Conservation (phyloP, 2,329 filamentous ascomycete species). For the Amylocarpus encephaloides region DNA sequence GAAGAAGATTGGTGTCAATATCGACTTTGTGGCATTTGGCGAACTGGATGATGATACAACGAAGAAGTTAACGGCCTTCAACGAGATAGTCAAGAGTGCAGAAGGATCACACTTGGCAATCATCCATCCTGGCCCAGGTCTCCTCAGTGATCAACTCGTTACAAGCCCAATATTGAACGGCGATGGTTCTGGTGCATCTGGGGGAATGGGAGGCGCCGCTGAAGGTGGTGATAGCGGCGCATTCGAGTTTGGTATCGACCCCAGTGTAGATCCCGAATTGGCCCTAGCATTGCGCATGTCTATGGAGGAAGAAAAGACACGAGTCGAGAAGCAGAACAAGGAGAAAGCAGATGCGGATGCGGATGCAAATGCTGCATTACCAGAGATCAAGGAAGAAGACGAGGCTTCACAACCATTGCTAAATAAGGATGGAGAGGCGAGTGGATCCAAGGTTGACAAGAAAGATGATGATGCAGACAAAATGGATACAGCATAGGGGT, state of each 20-base stretch:
- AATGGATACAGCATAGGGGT: conserved; percentile 77
- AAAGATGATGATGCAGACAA: conserved; percentile 58
- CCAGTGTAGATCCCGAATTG: conserved; percentile 84
- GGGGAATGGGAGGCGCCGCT: conserved; percentile 43
- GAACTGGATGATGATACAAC: conserved; percentile 85
- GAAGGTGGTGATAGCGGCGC: conserved; percentile 52
- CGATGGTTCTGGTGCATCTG: conserved; percentile 58
- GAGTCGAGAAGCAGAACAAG: conserved; percentile 78
- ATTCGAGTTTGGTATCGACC: conserved; percentile 87
- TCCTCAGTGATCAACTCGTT: conserved; percentile 87
- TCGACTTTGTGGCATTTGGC: conserved; percentile 93
- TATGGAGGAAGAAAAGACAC: conserved; percentile 94
- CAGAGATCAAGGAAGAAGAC: conserved; percentile 74
- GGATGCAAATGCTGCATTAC: conserved; percentile 68
- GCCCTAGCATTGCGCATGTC: conserved; percentile 94
- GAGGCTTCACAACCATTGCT: conserved; percentile 60
- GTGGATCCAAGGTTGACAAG: conserved; percentile 39
- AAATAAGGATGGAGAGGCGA: conserved; percentile 57
- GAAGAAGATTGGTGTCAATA: conserved; percentile 94
- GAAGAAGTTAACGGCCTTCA: conserved; percentile 90
- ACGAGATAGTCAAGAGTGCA: conserved; percentile 83
- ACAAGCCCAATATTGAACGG: conserved; percentile 85
- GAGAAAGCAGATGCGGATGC: conserved; percentile 65
- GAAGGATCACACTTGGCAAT: conserved; percentile 89
- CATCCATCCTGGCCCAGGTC: conserved; percentile 82